These are phyloP conservation scores for Talaromyces verruculosus DNA, from an alignment of 2,329 filamentous ascomycete species.

Conservation along the genomic window DNA sequence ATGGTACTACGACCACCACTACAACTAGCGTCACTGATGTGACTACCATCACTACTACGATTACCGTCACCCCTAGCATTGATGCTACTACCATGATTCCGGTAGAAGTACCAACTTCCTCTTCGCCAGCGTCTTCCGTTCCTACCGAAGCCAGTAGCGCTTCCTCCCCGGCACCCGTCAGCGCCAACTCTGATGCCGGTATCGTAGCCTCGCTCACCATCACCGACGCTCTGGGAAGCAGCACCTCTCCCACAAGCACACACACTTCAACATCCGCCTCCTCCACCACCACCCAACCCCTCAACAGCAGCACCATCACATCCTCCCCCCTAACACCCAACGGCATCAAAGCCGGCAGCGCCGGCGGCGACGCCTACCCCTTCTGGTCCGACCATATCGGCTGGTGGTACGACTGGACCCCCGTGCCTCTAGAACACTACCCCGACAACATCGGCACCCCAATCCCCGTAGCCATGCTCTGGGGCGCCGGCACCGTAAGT, in stretches of 20 bases:
- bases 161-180: not conserved
- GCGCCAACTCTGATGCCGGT: not conserved
- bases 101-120: not conserved
- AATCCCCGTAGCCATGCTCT: slow-evolving; percentile 9
- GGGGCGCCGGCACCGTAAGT: slow-evolving; percentile 13
- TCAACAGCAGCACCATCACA: not conserved
- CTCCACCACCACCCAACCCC: not conserved
- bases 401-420: slow-evolving; percentile 19
- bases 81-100: not conserved
- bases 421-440: not conserved
- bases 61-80: not conserved
- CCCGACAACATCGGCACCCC: slow-evolving; percentile 1
- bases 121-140: not conserved
- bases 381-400: slow-evolving; percentile 13
- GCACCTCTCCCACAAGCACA: not conserved
- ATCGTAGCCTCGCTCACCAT: not conserved
- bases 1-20: not conserved
- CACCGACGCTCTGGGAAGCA: not conserved
- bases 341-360: slow-evolving; percentile 17
- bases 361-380: slow-evolving; percentile 13
- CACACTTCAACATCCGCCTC: not conserved
- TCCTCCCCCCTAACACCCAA: slow-evolving; percentile 11
- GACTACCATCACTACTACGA: not conserved
- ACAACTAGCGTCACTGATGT: not conserved
- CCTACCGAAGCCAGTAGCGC: not conserved